Evolutionary conservation across 1,139 yeast genomes (phyloP), one percentile per base, ranked within the genome.

Genomic region (Candida frijolesensis): DNA sequence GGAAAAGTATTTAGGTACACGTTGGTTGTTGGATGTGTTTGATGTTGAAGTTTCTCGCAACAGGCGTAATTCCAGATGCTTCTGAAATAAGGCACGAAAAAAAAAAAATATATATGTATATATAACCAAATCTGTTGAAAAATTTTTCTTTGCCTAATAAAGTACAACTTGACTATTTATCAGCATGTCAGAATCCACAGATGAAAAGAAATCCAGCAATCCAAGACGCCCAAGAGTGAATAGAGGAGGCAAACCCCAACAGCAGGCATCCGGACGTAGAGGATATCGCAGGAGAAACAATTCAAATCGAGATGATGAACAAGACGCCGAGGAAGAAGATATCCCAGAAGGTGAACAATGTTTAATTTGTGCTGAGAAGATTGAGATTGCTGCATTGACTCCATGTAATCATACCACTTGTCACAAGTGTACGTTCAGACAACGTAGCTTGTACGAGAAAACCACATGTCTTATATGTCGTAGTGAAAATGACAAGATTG

Each of bases 401-500:
- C 89, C 92, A 0, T 94, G 99, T 68, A 85, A 85, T 59, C 98
- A 94, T 64, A 78, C 78, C 22, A 84, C 92, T 0, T 94, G 99
- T 66, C 91, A 90, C 64, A 71, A 69, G 49, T 94, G 99, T 72
- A 78, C 91, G 0, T 81, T 92, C 59, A 78, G 97, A 57, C 90
- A 91, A 61, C 76, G 97, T 43, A 94, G 91, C 0, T 71, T 92
- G 29, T 91, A 88, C 68, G 79, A 80, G 38, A 90, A 88, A 68
- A 79, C 76, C 34, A 73, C 79, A 16, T 94, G 99, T 72, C 77
- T 94, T 49, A 84, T 90, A 45, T 94, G 99, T 69, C 79, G 95
- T 63, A 82, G 91, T 2, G 89, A 85, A 46, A 82, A 82, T 53
- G 82, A 78, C 3, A 63, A 66, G 19, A 74, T 89, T 44, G 73